phyloP scores from a whole-genome alignment of 306 rosid genomes.

The Purshia tridentata region DNA sequence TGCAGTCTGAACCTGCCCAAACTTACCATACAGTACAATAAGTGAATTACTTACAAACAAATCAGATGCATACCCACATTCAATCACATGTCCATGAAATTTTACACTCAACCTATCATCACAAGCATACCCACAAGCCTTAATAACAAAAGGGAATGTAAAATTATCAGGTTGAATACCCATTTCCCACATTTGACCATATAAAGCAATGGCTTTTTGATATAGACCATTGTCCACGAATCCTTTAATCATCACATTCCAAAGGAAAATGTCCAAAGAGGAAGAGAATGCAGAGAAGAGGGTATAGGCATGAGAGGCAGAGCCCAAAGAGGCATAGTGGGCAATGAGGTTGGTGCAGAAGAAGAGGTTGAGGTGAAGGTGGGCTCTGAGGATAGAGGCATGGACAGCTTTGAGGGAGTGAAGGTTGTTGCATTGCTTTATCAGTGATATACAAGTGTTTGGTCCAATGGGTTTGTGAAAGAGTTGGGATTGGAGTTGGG shows the following conservation, averaged over 20 bases:
- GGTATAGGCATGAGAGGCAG: conserved; percentile 32
- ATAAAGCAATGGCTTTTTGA: conserved; percentile 27
- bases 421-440: conserved; percentile 31
- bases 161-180: conserved; percentile 33
- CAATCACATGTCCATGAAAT: conserved; percentile 30
- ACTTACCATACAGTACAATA: conserved; percentile 38
- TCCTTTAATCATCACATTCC: conserved; percentile 47
- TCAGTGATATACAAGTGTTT: conserved; percentile 21
- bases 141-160: conserved; percentile 42
- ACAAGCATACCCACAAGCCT: conserved; percentile 33
- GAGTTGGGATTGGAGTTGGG: neutral
- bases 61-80: conserved; percentile 24
- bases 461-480: conserved; percentile 8
- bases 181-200: conserved; percentile 29
- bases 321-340: conserved; percentile 38
- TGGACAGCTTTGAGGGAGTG: conserved; percentile 38
- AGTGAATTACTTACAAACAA: conserved; percentile 40
- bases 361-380: conserved; percentile 39
- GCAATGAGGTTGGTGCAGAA: conserved; percentile 44
- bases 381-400: conserved; percentile 31
- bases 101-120: conserved; percentile 18
- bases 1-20: conserved; percentile 30
- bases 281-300: conserved; percentile 34
- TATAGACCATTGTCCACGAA: conserved; percentile 35
- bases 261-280: conserved; percentile 25